A percentile compares a stretch with the other conserved stretches of the same genome.
Evolutionary conservation across 495 filamentous ascomycete species (phyloP).

Genomic region (Paragyromitra xinjiangensis): DNA sequence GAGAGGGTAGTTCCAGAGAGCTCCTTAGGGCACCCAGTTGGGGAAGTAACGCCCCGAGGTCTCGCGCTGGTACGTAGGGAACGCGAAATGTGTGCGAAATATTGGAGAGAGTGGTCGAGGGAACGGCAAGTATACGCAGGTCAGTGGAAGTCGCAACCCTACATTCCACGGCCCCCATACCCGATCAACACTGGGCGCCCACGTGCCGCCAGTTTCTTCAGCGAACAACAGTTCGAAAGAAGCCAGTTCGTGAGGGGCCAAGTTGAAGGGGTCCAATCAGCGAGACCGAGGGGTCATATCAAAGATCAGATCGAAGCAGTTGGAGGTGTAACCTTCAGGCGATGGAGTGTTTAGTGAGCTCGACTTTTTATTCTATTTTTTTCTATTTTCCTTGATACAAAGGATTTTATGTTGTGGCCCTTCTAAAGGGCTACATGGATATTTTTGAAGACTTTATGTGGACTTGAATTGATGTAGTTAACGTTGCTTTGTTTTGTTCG

Average conservation of each 20-base stretch:
- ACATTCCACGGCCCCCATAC: background rate
- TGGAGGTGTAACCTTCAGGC: background rate
- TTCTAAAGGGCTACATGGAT: conserved; percentile 3
- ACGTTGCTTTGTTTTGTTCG: background rate
- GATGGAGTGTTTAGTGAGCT: conserved; percentile 23
- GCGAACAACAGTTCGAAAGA: conserved; percentile 15
- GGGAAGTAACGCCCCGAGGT: conserved; percentile 39
- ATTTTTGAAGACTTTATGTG: conserved; percentile 20
- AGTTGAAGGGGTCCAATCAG: background rate
- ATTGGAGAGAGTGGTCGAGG: conserved; percentile 14
- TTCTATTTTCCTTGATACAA: background rate
- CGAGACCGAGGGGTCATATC: background rate
- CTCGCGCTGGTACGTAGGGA: conserved; percentile 38
- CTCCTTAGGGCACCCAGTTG: conserved; percentile 42
- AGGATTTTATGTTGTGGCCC: conserved; percentile 3
- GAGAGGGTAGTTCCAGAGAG: conserved; percentile 35
- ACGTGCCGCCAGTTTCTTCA: conserved; percentile 3
- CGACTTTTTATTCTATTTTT: background rate
- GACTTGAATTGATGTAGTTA: conserved; percentile 15
- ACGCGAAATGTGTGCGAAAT: conserved; percentile 22
- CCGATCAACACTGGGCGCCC: background rate
- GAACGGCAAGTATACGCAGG: conserved; percentile 20
- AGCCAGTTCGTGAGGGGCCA: background rate
- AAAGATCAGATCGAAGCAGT: background rate
- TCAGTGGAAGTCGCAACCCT: conserved; percentile 20